Base-by-base conservation (phyloP, 2,329 filamentous ascomycete genomes). In the Fusarium incarnatum region DNA sequence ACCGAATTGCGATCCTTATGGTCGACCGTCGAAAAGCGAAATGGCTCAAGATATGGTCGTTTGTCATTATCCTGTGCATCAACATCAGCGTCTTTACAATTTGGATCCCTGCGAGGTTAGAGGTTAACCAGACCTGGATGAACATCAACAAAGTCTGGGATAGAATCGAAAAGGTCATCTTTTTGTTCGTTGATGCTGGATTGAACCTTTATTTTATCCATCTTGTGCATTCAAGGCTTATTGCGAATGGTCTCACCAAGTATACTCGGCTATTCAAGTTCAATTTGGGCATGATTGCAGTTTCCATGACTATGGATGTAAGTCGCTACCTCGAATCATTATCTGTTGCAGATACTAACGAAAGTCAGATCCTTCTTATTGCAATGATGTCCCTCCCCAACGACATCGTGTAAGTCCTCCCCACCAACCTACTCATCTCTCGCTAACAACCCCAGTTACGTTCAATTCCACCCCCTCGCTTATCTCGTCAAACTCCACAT, bases 401-500 rank as follows among this genome's bases (percentile, higher is more conserved):
- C 6, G 70, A 73, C 9, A 69, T 78, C 22, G 70, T 79, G 77
- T 79, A 59, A 69, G 70, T 67, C 13, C 8, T 6, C 10, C 3
- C 8, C 3, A n/a, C 28, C 6, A 7, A 2, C 11, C 5, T 8
- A 5, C 2, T 4, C 1, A 11, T 12, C 4, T 5, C 28, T 11
- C 8, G 15, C 64, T 69, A 30, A 74, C 18, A 10, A 15, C 30
- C 16, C 55, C 27, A 77, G 78, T 32, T 78, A 76, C 68, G 80
- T 85, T 27, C 83, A 85, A 64, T 85, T 86, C 73, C 83, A 86
- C 40, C 84, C 84, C 2, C 78, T 86, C 8, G 84, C 83, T 5
- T 86, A 86, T 71, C 79, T 85, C 20, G 83, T 86, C 60, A 86
- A 86, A 58, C 80, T 86, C 18, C 83, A 86, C 64, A 86, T 86